Evolutionary conservation across 192 early-diverging fungal species (phyloP), one percentile per base, ranked within the genome.

Genomic region (Lobosporangium transversale): DNA sequence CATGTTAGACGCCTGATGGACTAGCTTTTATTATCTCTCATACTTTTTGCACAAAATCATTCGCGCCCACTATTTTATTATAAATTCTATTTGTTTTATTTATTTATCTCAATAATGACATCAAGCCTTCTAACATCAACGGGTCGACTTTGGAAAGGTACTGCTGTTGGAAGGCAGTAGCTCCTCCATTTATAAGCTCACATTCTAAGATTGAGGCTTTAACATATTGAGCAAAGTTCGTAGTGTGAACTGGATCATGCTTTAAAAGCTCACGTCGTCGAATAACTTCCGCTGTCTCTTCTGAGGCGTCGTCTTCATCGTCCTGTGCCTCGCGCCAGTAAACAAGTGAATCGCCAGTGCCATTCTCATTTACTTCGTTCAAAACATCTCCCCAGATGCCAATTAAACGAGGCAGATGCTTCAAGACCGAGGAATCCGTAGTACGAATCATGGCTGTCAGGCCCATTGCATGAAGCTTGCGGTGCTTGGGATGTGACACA

Each of bases 401-500:
- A 26, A 93, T 80, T 9, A 93, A 78, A 15, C 70, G 75, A 10
- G 81, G 66, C 32, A 92, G 57, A n/a, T 70, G 63, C 1, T 64
- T 53, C n/a, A 90, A 37, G 0, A 89, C 79, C 1, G 65, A 30
- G 17, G 84, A 73, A 49, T 87, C 63, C 3, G 80, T 80, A 0
- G 88, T 86, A 7, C 79, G 55, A 7, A 87, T 80, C 53, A 94
- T 63, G 14, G 85, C 81, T 17, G 86, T 83, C 47, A 89, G 65
- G 3, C 74, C 88, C 81, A 92, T 89, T 7, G 86, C 86, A 58
- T 79, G 80, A 20, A 91, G 70, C 66, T 93, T 93, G 24, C 89
- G 79, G 59, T 89, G 83, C 49, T 88, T 87, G 14, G 86, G 80
- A 52, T 93, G 89, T 9, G 88, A 85, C 49, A 93, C 83, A 21